Evolutionary conservation across 257 asterid genomes (phyloP), one percentile per base, ranked within the genome.

Genomic region (Solanum virginianum): DNA sequence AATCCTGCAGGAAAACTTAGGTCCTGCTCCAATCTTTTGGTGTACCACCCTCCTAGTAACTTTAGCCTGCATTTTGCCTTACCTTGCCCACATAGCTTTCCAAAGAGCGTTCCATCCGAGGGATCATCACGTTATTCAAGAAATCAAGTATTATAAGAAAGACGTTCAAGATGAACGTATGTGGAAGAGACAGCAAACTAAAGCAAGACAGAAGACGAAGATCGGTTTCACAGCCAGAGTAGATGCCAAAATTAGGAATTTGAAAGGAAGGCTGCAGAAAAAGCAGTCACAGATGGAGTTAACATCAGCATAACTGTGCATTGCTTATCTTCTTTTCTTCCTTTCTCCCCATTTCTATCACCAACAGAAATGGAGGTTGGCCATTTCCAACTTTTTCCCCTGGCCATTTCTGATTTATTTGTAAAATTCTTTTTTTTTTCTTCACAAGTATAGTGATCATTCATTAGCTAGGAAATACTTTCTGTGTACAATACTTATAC

Each of bases 91-190:
- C 91, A 90, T 94, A 36, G 85, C 99, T 8, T 94, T 91, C 87
- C 98, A 92, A 55, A 89, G 99, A 82, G 87, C 93, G 43, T 92
- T 94, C 89, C 89, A 89, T 80, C 99, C 99, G 0, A 90, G 93
- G 95, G 99, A 97, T 66, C 98, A 95, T 82, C 99, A 97, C 55
- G 88, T 97, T 79, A 97, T 97, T 72, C 99, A 95, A 79, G 99
- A 97, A 90, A 95, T 97, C 87, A 97, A 94, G 86, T 91, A 90
- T 84, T 95, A 91, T 68, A 90, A 82, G 90, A 97, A 94, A 86
- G 95, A 97, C 63, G 88, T 93, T 1, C 93, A 22, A 82, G 85
- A 82, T 82, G 74, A 65, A 63, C 85, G 59, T 8, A 82, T 82
- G 85, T 82, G 85, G 99, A 89, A 83, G 24, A 80, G 93, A 83